phyloP scores from a whole-genome alignment of 1,284 basidiomycete species.

The Moniliophthora roreri region DNA sequence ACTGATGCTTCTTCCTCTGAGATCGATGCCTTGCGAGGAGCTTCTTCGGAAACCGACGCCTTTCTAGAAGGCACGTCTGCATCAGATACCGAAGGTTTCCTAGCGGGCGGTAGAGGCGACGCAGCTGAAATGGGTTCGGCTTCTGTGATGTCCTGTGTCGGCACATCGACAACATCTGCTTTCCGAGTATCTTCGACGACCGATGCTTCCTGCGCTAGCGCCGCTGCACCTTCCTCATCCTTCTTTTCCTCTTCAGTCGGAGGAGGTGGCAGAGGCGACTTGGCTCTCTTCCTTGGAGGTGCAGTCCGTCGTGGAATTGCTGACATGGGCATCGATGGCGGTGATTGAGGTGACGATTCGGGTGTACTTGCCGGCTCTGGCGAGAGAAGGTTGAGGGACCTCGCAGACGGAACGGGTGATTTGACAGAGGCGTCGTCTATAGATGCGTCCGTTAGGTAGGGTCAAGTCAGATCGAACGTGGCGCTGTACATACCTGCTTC shows the following conservation, averaged over 20 bases:
- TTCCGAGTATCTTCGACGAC: background rate
- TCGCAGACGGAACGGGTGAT: constrained; percentile 17
- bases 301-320: constrained; percentile 65
- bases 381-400: constrained; percentile 31
- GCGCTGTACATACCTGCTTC: background rate
- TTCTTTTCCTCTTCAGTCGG: constrained; percentile 8
- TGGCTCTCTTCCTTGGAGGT: constrained; percentile 67
- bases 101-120: background rate
- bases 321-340: constrained; percentile 70
- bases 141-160: no score
- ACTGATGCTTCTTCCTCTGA: background rate
- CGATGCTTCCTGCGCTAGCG: constrained; percentile 14
- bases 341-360: constrained; percentile 22
- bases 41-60: no score
- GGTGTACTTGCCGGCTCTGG: constrained; percentile 33
- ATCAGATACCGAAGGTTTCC: no score
- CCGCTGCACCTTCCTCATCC: constrained; percentile 10
- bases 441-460: background rate
- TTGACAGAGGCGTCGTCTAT: background rate
- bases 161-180: no score
- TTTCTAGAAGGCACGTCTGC: no score
- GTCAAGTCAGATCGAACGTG: background rate
- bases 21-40: no score
- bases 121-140: background rate
- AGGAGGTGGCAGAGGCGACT: constrained; percentile 37